A percentile compares a stretch with the other conserved stretches of the same genome.
These are phyloP conservation scores for Xylaria sp. DNA, from an alignment of 2,329 filamentous ascomycete species.

Conservation along the genomic window DNA sequence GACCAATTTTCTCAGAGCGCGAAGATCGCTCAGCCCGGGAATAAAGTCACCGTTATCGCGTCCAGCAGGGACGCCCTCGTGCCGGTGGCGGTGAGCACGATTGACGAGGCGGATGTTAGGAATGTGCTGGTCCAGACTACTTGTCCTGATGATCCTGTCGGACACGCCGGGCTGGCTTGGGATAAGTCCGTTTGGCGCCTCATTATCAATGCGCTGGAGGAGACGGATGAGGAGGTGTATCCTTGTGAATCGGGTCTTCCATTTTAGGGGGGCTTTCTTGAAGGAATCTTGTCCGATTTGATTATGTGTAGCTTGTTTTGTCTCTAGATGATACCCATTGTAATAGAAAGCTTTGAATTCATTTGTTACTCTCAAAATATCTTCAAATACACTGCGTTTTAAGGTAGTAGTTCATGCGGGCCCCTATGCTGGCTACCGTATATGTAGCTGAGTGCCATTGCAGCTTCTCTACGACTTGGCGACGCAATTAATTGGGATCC, in stretches of 20 bases:
- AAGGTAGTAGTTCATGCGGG: too few species aligned
- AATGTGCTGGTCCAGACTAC: constrained; percentile 37
- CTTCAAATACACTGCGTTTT: too few species aligned
- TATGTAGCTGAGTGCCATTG: too few species aligned
- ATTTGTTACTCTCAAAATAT: too few species aligned
- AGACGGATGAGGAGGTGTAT: constrained; percentile 34
- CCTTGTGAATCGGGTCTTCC: constrained; percentile 34
- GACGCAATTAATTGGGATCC: too few species aligned
- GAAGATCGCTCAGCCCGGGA: constrained; percentile 35
- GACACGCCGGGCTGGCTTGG: constrained; percentile 36
- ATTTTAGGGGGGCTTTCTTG: constrained; percentile 2
- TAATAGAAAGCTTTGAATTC: too few species aligned
- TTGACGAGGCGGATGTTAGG: constrained; percentile 34
- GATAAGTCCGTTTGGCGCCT: constrained; percentile 39
- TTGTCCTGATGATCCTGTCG: constrained; percentile 37
- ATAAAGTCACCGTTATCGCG: constrained; percentile 38
- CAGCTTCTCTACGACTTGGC: too few species aligned
- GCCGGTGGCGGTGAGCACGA: constrained; percentile 29
- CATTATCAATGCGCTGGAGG: constrained; percentile 39
- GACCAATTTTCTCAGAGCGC: constrained; percentile 25
- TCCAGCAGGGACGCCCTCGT: constrained; percentile 36
- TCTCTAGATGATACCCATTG: too few species aligned
- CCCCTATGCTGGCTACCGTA: too few species aligned
- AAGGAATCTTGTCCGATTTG: not conserved
- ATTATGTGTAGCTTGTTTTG: too few species aligned